These are phyloP conservation scores for Irpex lacteus DNA, from an alignment of 1,284 basidiomycete species.

Conservation along the genomic window DNA sequence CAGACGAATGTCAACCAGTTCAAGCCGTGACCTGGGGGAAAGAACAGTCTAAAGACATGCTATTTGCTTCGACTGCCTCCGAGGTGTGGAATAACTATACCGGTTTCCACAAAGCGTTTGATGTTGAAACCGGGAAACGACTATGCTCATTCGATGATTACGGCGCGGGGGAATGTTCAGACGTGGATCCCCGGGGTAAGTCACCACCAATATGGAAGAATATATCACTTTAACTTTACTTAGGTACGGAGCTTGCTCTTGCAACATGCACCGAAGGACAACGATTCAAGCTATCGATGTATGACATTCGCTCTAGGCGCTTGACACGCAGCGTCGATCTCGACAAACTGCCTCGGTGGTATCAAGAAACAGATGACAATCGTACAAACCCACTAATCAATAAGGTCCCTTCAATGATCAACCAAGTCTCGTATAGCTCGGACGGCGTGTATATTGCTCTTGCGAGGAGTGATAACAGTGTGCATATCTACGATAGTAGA, in stretches of 20 bases:
- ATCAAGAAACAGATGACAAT: conserved; percentile 31
- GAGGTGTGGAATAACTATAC: conserved; percentile 25
- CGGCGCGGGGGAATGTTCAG: conserved; percentile 54
- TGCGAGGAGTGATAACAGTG: conserved; percentile 55
- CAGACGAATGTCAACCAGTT: conserved; percentile 1
- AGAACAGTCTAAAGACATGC: conserved; percentile 31
- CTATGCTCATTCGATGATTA: conserved; percentile 39
- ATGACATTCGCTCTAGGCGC: conserved; percentile 3
- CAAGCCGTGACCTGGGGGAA: conserved; percentile 43
- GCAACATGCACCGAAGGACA: conserved; percentile 2
- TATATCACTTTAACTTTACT: neutral
- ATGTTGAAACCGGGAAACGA: conserved; percentile 29
- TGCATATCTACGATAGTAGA: conserved; percentile 63
- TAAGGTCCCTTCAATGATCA: conserved; percentile 31
- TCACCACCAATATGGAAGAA: neutral
- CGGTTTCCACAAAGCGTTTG: conserved; percentile 53
- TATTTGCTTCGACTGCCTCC: conserved; percentile 53
- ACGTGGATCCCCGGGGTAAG: conserved; percentile 44
- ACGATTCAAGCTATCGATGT: conserved; percentile 5
- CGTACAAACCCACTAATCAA: conserved; percentile 12
- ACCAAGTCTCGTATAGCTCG: conserved; percentile 50
- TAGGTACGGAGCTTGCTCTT: conserved; percentile 14
- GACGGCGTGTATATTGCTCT: conserved; percentile 61
- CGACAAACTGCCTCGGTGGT: neutral
- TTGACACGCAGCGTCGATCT: neutral